These are phyloP conservation scores for Penicillium sp. DNA, from an alignment of 2,329 filamentous ascomycete genomes.

Conservation along the genomic window DNA sequence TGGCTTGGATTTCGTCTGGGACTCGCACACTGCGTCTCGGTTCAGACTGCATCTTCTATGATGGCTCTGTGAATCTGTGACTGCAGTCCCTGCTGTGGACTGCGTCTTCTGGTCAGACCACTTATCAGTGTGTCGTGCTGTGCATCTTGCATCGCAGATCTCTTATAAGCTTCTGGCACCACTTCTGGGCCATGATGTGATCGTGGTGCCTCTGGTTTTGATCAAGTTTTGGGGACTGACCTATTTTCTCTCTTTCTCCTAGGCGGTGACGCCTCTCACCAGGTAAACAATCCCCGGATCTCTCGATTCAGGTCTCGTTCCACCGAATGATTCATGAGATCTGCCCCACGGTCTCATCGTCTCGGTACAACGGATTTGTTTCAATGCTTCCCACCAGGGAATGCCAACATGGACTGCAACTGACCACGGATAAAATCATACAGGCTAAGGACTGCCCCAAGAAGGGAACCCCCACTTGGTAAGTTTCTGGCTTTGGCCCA, in stretches of 20 bases:
- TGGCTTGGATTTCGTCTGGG: slow-evolving; percentile 7
- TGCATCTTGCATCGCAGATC: not conserved
- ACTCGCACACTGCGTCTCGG: slow-evolving; percentile 10
- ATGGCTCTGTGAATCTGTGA: not conserved
- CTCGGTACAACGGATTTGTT: too few relatives aligned
- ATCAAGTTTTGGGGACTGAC: slow-evolving; percentile 15
- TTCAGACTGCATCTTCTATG: not conserved
- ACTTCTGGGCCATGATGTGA: not conserved
- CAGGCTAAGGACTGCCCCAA: slow-evolving; percentile 81
- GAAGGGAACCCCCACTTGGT: slow-evolving; percentile 78
- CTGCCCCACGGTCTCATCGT: too few relatives aligned
- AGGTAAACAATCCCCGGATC: slow-evolving; percentile 51
- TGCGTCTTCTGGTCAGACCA: not conserved
- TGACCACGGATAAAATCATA: not conserved
- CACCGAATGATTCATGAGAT: not conserved
- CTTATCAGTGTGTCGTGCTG: not conserved
- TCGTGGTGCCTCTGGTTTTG: not conserved
- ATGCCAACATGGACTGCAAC: not conserved
- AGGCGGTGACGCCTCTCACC: slow-evolving; percentile 69
- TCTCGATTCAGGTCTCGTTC: not conserved
- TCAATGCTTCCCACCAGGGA: not conserved
- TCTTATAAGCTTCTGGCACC: not conserved
- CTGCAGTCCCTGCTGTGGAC: not conserved
- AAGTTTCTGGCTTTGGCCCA: slow-evolving; percentile 31
- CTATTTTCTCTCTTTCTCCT: slow-evolving; percentile 17